Percentiles rank a stretch among this genome's conserved stretches.
Conservation (phyloP, 2,329 filamentous ascomycete genomes). For the Monilinia vaccinii-corymbosi region DNA sequence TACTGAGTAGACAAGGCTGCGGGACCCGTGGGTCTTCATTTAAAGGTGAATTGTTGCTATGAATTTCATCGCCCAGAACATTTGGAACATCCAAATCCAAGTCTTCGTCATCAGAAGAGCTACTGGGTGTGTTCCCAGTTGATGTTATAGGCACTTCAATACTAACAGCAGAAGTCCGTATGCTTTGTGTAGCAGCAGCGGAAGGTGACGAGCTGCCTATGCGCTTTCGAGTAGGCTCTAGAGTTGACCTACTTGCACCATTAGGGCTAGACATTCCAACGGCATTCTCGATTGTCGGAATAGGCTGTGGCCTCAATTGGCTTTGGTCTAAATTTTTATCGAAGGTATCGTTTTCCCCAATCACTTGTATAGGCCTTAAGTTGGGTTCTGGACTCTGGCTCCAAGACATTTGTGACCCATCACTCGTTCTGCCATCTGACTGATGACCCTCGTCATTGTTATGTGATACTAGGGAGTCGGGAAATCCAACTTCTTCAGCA, state of each 20-base stretch:
- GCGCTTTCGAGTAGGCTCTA: background rate
- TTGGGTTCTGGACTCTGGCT: background rate
- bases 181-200: background rate
- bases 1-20: slow-evolving; percentile 16
- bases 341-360: background rate
- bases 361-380: background rate
- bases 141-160: background rate
- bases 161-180: background rate
- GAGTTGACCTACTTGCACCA: background rate
- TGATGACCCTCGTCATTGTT: background rate
- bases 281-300: background rate
- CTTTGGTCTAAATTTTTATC: background rate
- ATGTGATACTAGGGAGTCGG: background rate
- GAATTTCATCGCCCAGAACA: slow-evolving; percentile 20
- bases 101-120: slow-evolving; percentile 19
- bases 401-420: background rate
- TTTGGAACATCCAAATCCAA: slow-evolving; percentile 21
- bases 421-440: background rate
- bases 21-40: background rate
- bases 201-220: background rate
- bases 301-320: background rate
- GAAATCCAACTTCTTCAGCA: background rate
- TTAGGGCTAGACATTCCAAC: background rate
- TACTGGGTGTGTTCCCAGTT: background rate
- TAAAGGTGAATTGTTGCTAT: slow-evolving; percentile 2